Percentiles rank a stretch among this genome's conserved stretches.
These are phyloP conservation scores for Myotisia sp. DNA, from an alignment of 2,329 filamentous ascomycete species.

Conservation along the genomic window DNA sequence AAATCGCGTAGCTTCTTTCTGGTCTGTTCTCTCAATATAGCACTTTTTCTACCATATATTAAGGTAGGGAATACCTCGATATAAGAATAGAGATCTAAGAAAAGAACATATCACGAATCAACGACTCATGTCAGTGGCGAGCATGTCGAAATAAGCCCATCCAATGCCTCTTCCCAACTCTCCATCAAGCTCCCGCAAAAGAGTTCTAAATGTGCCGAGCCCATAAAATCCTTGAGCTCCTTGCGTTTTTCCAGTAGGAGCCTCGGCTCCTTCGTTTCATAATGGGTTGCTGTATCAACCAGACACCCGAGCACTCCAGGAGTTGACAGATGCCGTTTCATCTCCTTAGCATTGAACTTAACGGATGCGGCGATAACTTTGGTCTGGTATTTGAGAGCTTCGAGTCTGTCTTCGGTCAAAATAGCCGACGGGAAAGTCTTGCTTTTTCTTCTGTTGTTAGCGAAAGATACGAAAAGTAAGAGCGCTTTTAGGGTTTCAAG, in stretches of 20 bases:
- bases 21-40: no score
- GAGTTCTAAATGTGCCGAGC: constrained; percentile 27
- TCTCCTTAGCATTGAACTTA: constrained; percentile 21
- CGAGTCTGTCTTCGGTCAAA: constrained; percentile 22
- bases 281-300: constrained; percentile 26
- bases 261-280: constrained; percentile 10
- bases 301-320: constrained; percentile 30
- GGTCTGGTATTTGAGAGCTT: constrained; percentile 17
- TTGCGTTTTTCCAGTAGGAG: constrained; percentile 2
- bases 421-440: constrained; percentile 13
- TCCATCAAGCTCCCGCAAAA: constrained; percentile 33
- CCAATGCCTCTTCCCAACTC: constrained; percentile 34
- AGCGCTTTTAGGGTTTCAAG: constrained; percentile 30
- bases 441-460: constrained; percentile 22
- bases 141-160: constrained; percentile 20
- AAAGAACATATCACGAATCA: no score
- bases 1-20: no score
- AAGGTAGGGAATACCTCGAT: no score
- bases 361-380: constrained; percentile 22
- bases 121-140: constrained; percentile 1
- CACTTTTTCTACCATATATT: no score
- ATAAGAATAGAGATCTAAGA: no score
- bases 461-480: constrained; percentile 19
- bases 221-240: constrained; percentile 24
- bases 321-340: constrained; percentile 27